Percentiles rank a stretch among this genome's conserved stretches.
phyloP scores from a whole-genome alignment of 306 rosid genomes.

The Vigna angularis region DNA sequence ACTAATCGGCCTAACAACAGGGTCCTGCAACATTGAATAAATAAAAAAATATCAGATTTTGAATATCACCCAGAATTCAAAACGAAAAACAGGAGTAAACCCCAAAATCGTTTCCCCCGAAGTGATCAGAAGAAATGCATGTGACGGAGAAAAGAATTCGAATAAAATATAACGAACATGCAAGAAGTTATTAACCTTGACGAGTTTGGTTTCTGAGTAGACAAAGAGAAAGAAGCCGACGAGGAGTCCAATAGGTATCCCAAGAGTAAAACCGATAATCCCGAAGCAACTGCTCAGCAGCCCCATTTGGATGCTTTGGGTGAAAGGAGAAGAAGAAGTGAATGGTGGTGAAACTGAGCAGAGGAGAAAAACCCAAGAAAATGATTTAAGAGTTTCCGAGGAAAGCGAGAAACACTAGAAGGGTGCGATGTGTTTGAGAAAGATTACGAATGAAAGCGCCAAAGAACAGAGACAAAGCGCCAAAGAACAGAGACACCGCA shows the following conservation, averaged over 20 bases:
- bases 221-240: conserved; percentile 81
- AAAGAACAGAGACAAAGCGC: conserved; percentile 61
- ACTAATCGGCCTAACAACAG: conserved; percentile 62
- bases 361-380: conserved; percentile 17
- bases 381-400: conserved; percentile 25
- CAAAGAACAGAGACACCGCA: conserved; percentile 48
- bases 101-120: conserved; percentile 12
- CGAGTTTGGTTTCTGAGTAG: conserved; percentile 66
- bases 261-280: conserved; percentile 74
- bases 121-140: conserved; percentile 20
- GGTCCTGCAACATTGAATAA: conserved; percentile 63
- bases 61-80: conserved; percentile 21
- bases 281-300: conserved; percentile 69
- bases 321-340: background rate
- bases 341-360: conserved; percentile 20
- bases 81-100: background rate
- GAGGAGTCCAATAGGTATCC: conserved; percentile 85
- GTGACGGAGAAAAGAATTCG: background rate
- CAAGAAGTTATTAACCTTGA: conserved; percentile 55
- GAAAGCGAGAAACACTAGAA: conserved; percentile 24
- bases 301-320: conserved; percentile 57
- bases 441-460: conserved; percentile 50
- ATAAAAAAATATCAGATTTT: conserved; percentile 39
- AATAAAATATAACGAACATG: background rate
- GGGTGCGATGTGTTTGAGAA: background rate